These are phyloP conservation scores for Aureobasidium zeae DNA, from an alignment of 2,329 filamentous ascomycete genomes.

Conservation along the genomic window DNA sequence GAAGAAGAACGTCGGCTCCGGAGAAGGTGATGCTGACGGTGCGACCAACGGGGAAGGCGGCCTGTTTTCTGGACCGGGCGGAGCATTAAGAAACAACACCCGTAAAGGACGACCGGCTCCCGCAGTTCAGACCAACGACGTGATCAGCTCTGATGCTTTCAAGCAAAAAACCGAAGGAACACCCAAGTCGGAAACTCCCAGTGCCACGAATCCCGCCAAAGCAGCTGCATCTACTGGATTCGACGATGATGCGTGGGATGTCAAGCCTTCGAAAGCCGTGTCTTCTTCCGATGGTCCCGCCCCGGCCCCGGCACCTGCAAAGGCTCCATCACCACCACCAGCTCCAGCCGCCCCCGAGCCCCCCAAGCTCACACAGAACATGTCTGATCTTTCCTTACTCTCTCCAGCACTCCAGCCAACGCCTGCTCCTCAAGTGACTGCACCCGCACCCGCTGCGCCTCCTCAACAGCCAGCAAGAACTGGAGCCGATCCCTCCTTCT, in stretches of 20 bases:
- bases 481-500: constrained; percentile 39
- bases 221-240: constrained; percentile 56
- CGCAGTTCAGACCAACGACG: constrained; percentile 73
- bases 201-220: constrained; percentile 38
- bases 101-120: constrained; percentile 83
- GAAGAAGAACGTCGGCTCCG: constrained; percentile 34
- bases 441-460: constrained; percentile 31
- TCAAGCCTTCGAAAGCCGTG: constrained; percentile 65
- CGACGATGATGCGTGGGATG: constrained; percentile 95
- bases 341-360: constrained; percentile 33
- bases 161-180: constrained; percentile 48
- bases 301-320: constrained; percentile 28
- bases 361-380: constrained; percentile 56
- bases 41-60: constrained; percentile 44
- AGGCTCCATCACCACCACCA: constrained; percentile 27
- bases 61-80: constrained; percentile 88
- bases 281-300: constrained; percentile 29
- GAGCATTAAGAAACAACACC: constrained; percentile 85
- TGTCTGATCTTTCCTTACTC: constrained; percentile 59
- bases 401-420: constrained; percentile 50
- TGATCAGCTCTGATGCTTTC: constrained; percentile 81
- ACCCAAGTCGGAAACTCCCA: constrained; percentile 42
- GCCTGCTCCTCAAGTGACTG: constrained; percentile 37
- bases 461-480: constrained; percentile 29
- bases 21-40: constrained; percentile 53